A percentile compares a stretch with the other conserved stretches of the same genome.
These are phyloP conservation scores for Penicillium diatomitis DNA, from an alignment of 495 filamentous ascomycete species.

Conservation along the genomic window DNA sequence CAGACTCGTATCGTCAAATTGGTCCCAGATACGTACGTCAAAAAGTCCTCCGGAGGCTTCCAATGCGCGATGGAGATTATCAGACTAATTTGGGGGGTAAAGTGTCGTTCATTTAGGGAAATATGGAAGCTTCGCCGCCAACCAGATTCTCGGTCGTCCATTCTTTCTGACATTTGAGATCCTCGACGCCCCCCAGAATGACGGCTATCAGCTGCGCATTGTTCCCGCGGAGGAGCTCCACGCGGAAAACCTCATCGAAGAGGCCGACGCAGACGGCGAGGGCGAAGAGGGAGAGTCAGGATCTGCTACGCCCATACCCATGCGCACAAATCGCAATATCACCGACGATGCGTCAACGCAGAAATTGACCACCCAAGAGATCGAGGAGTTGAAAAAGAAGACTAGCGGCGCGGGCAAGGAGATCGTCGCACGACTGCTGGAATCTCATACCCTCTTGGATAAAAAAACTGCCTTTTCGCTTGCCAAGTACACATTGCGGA, in stretches of 20 bases:
- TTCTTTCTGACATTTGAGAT: conserved; percentile 89
- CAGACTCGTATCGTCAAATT: conserved; percentile 53
- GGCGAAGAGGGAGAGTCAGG: conserved; percentile 42
- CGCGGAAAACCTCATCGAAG: conserved; percentile 55
- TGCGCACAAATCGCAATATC: conserved; percentile 69
- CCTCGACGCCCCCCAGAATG: conserved; percentile 51
- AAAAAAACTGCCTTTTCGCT: conserved; percentile 91
- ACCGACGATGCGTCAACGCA: conserved; percentile 77
- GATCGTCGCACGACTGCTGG: conserved; percentile 75
- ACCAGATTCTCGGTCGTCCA: conserved; percentile 77
- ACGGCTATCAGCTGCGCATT: conserved; percentile 58
- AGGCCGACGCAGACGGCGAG: conserved; percentile 41
- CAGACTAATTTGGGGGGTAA: conserved; percentile 12
- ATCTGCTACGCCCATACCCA: conserved; percentile 53
- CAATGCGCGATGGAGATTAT: not conserved
- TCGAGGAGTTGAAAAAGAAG: conserved; percentile 80
- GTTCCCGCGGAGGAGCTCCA: conserved; percentile 78
- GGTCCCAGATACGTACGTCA: conserved; percentile 68
- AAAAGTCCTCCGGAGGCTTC: not conserved
- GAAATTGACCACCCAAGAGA: conserved; percentile 73
- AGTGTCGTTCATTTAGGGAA: conserved; percentile 81
- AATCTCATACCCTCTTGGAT: conserved; percentile 75
- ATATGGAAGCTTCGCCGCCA: conserved; percentile 79
- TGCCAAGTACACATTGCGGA: conserved; percentile 90
- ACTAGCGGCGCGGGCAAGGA: conserved; percentile 73